Percentiles rank a stretch among this genome's conserved stretches.
These are phyloP conservation scores for Colletotrichum sp. DNA, from an alignment of 2,329 filamentous ascomycete genomes.

Conservation along the genomic window DNA sequence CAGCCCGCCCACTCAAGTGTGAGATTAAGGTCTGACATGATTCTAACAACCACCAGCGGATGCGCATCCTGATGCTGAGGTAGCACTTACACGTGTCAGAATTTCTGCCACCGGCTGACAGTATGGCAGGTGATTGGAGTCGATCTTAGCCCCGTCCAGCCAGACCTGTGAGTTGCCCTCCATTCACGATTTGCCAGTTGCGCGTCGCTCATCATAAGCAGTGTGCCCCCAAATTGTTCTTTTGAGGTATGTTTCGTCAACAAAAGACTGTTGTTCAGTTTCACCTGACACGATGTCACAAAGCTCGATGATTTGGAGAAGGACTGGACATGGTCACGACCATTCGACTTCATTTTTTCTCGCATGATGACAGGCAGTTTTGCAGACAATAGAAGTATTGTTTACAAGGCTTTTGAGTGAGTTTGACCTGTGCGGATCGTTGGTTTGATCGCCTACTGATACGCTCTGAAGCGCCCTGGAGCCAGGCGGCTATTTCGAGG, in stretches of 20 bases:
- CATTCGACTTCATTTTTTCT: conserved; percentile 40
- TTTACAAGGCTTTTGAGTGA: conserved; percentile 26
- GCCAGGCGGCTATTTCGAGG: conserved; percentile 36
- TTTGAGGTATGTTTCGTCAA: conserved; percentile 22
- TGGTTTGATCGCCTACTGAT: background rate
- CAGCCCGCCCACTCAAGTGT: background rate
- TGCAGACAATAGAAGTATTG: conserved; percentile 25
- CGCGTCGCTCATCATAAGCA: conserved; percentile 5
- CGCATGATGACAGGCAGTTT: conserved; percentile 35
- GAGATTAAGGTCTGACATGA: background rate
- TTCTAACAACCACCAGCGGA: conserved; percentile 25
- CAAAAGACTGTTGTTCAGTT: background rate
- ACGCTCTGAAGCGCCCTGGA: conserved; percentile 29
- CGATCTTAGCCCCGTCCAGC: conserved; percentile 15
- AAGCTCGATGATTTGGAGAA: conserved; percentile 41
- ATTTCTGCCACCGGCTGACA: background rate
- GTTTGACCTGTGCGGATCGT: background rate
- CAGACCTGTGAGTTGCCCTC: background rate
- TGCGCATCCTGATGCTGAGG: conserved; percentile 33
- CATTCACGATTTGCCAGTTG: conserved; percentile 5
- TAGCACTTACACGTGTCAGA: background rate
- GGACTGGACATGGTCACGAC: conserved; percentile 33
- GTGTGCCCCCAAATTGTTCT: conserved; percentile 49
- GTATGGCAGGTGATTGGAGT: conserved; percentile 1
- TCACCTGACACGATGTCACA: conserved; percentile 8